Evolutionary conservation across 352 stramenopile species (phyloP).

Genomic region (Salisapilia sapeloensis): DNA sequence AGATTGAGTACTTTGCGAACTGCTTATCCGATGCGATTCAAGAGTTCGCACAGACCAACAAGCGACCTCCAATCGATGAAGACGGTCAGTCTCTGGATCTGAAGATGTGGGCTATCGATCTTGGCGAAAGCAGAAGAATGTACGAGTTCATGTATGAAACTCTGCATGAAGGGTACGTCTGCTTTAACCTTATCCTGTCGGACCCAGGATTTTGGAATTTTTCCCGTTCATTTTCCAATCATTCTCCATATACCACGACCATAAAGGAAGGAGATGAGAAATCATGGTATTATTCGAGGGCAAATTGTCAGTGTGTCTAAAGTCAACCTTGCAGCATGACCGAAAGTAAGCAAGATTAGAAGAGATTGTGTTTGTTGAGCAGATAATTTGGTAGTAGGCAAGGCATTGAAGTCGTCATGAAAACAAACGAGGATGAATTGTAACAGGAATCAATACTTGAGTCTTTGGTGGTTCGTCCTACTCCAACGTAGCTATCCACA

Average conservation of each 20-base stretch:
- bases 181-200: neutral
- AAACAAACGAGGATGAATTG: no score
- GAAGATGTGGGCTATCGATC: slow-evolving; percentile 5
- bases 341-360: no score
- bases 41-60: slow-evolving; percentile 1
- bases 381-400: no score
- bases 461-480: no score
- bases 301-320: no score
- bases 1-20: slow-evolving; percentile 9
- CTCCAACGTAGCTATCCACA: no score
- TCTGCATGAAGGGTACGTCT: slow-evolving; percentile 1
- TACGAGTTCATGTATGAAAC: neutral
- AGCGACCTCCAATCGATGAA: neutral
- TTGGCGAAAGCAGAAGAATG: neutral
- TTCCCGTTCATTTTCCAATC: neutral
- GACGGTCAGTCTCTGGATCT: slow-evolving; percentile 6
- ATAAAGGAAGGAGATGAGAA: no score
- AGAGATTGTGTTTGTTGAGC: no score
- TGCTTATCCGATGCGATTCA: slow-evolving; percentile 4
- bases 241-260: neutral
- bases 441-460: no score
- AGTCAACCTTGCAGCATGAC: no score
- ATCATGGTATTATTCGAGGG: no score
- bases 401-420: no score
- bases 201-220: neutral